Percentiles rank a stretch among this genome's conserved stretches.
phyloP scores from a whole-genome alignment of 108 stramenopile genomes.

The Cyclotella baltica region DNA sequence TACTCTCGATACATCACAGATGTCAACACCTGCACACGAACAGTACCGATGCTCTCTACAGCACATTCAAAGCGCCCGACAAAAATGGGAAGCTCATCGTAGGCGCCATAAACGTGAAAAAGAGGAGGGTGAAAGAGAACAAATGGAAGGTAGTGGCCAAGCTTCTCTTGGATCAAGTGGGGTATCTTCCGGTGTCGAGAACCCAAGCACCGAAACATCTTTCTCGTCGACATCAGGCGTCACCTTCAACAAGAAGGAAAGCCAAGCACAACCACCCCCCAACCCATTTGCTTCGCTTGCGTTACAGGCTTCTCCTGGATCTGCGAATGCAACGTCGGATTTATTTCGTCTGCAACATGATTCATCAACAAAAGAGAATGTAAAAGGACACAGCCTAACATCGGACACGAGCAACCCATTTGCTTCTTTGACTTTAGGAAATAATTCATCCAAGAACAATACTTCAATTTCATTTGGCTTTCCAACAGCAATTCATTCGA shows the following conservation, averaged over 20 bases:
- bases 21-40: not conserved
- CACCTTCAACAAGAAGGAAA: not conserved
- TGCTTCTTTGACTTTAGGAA: not conserved
- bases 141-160: not conserved
- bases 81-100: conserved; percentile 14
- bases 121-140: not conserved
- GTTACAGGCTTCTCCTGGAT: not conserved
- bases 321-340: not conserved
- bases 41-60: conserved; percentile 10
- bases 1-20: not conserved
- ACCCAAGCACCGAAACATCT: not conserved
- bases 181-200: not conserved
- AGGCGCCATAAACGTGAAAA: not conserved
- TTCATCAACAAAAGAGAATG: too few species aligned
- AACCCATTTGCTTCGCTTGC: not conserved
- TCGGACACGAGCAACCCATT: too few species aligned
- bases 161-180: not conserved
- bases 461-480: too few species aligned
- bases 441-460: not conserved
- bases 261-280: not conserved
- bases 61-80: conserved; percentile 13
- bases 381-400: too few species aligned
- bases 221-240: not conserved
- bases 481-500: not conserved
- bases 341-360: not conserved